Conservation (phyloP, 192 early-diverging fungal genomes). For the Coemansia sp. region DNA sequence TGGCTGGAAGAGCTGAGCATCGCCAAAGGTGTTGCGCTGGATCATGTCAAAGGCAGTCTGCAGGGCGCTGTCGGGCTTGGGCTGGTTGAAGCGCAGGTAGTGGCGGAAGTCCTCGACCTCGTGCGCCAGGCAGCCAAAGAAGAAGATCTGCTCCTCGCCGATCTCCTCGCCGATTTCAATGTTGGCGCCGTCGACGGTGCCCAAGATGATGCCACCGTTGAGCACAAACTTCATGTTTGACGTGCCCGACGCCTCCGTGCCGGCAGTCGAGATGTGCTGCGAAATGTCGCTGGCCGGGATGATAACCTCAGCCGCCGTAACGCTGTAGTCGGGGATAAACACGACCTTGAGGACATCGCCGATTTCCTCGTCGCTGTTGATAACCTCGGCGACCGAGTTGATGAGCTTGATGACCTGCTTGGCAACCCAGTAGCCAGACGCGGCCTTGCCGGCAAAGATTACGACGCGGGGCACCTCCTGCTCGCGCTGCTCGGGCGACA, state of each 20-base stretch:
- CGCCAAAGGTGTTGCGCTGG: constrained; percentile 81
- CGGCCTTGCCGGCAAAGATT: constrained; percentile 97
- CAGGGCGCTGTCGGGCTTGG: constrained; percentile 78
- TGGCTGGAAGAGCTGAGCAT: constrained; percentile 74
- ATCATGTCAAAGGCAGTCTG: constrained; percentile 82
- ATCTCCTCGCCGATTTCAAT: constrained; percentile 98
- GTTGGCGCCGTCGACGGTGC: constrained; percentile 98
- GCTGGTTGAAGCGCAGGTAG: constrained; percentile 79
- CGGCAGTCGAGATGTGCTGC: constrained; percentile 99
- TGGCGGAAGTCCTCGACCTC: constrained; percentile 96
- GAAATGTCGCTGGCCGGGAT: constrained; percentile 98
- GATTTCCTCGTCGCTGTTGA: constrained; percentile 86
- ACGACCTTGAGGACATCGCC: constrained; percentile 90
- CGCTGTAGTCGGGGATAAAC: constrained; percentile 99
- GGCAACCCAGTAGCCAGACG: constrained; percentile 98
- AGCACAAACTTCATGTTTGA: constrained; percentile 99
- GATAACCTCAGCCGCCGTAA: constrained; percentile 94
- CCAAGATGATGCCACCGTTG: constrained; percentile 97
- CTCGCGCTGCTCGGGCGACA: constrained; percentile 68
- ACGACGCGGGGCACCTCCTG: constrained; percentile 74
- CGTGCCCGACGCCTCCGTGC: constrained; percentile 98
- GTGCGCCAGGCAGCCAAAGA: constrained; percentile 91
- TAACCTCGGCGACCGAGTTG: constrained; percentile 86
- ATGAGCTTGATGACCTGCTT: constrained; percentile 99
- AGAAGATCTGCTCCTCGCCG: constrained; percentile 96